These are phyloP conservation scores for Syzygium grande DNA, from an alignment of 345 rosid species.

Conservation along the genomic window DNA sequence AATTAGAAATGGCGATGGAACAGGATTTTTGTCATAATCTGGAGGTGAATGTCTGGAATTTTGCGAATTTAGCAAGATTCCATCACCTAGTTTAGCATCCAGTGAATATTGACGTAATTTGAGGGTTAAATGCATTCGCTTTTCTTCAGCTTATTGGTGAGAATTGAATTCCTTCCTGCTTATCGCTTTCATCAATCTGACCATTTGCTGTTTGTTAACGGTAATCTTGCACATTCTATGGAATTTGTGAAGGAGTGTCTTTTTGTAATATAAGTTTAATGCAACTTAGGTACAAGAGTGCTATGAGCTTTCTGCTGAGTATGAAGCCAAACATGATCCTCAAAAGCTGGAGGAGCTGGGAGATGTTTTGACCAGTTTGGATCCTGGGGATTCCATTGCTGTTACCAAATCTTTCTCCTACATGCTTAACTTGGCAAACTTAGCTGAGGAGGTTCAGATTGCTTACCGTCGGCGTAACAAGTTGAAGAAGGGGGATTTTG, in stretches of 20 bases:
- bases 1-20: neutral
- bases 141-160: neutral
- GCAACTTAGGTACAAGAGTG: constrained; percentile 79
- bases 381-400: constrained; percentile 95
- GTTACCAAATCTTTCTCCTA: constrained; percentile 82
- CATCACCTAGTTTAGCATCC: too few species aligned
- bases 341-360: constrained; percentile 88
- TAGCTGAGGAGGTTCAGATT: constrained; percentile 98
- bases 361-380: constrained; percentile 72
- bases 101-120: too few species aligned
- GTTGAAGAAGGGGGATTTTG: constrained; percentile 82
- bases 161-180: neutral
- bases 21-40: neutral
- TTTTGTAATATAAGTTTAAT: neutral
- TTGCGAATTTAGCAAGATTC: too few species aligned
- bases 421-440: constrained; percentile 97
- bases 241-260: neutral
- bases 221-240: neutral
- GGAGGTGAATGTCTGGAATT: neutral
- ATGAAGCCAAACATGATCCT: constrained; percentile 72
- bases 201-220: neutral
- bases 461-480: constrained; percentile 78
- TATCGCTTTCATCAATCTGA: neutral
- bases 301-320: constrained; percentile 92
- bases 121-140: too few species aligned